Evolutionary conservation across 192 early-diverging fungal genomes (phyloP).

Genomic region (Backusella luteola): DNA sequence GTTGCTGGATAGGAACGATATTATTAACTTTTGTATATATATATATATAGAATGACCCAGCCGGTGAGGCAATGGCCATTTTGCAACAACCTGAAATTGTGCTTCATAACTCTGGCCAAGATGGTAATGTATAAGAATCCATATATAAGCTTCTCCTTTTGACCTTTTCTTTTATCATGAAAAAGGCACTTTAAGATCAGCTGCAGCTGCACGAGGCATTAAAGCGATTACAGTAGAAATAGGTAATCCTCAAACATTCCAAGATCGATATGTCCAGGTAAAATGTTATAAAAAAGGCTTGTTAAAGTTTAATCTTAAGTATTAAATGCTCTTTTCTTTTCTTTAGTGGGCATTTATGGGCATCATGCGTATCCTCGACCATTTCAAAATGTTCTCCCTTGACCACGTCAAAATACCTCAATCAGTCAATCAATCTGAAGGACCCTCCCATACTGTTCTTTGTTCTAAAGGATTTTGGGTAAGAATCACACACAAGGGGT

Average conservation of each 20-base stretch:
- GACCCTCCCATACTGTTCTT: constrained; percentile 18
- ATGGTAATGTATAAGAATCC: constrained; percentile 40
- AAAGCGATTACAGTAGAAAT: constrained; percentile 92
- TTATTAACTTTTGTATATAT: not conserved
- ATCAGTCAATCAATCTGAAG: not conserved
- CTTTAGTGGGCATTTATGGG: constrained; percentile 55
- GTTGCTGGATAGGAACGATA: too few relatives aligned
- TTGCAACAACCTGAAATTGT: constrained; percentile 84
- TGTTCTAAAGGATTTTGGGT: constrained; percentile 37
- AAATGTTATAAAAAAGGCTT: not conserved
- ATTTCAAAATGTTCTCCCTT: constrained; percentile 56
- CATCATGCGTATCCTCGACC: constrained; percentile 60
- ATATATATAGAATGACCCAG: constrained; percentile 53
- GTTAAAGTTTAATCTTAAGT: not conserved
- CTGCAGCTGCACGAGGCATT: constrained; percentile 70
- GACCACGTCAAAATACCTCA: constrained; percentile 16
- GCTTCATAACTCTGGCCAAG: constrained; percentile 64
- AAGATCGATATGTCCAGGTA: constrained; percentile 76
- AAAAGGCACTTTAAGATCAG: constrained; percentile 79
- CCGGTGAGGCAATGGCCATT: constrained; percentile 68
- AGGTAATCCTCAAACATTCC: constrained; percentile 84
- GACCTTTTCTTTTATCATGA: not conserved
- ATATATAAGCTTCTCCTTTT: not conserved
- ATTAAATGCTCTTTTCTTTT: not conserved
- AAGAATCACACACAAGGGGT: not conserved